phyloP scores from a whole-genome alignment of 2,329 filamentous ascomycete genomes.

The Colletotrichum sp. region DNA sequence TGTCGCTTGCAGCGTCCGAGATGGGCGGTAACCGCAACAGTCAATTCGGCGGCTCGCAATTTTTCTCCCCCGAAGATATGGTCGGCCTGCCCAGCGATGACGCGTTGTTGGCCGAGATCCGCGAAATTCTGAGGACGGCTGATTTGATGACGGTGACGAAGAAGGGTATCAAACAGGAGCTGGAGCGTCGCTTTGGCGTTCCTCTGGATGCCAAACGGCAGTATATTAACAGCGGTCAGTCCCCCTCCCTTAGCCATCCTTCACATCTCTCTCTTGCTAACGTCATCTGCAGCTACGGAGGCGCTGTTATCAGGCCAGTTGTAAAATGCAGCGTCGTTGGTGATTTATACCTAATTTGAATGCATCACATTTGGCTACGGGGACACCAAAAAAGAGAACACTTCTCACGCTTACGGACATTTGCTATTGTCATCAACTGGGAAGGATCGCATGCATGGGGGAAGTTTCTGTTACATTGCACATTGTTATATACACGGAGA shows the following conservation, averaged over 20 bases:
- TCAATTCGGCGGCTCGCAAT: conserved; percentile 64
- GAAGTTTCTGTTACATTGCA: not conserved
- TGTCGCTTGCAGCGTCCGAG: conserved; percentile 82
- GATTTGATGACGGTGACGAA: conserved; percentile 99
- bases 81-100: conserved; percentile 85
- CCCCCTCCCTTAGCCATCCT: not conserved
- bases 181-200: conserved; percentile 89
- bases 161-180: conserved; percentile 94
- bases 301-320: conserved; percentile 79
- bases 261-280: conserved; percentile 21
- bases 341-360: conserved; percentile 12
- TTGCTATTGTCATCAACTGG: not conserved
- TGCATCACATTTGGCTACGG: conserved; percentile 4
- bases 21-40: conserved; percentile 63
- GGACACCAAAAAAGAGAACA: not conserved
- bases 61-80: conserved; percentile 69
- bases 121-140: conserved; percentile 87
- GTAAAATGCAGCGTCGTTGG: conserved; percentile 39
- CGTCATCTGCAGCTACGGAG: conserved; percentile 65
- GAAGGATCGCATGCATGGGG: not conserved
- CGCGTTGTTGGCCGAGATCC: conserved; percentile 88
- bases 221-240: conserved; percentile 92
- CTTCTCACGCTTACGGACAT: not conserved
- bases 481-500: not conserved
- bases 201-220: conserved; percentile 85